Percentiles rank a stretch among this genome's conserved stretches.
Evolutionary conservation across 2,329 filamentous ascomycete species (phyloP).

Genomic region (Pseudonectria foliicola): DNA sequence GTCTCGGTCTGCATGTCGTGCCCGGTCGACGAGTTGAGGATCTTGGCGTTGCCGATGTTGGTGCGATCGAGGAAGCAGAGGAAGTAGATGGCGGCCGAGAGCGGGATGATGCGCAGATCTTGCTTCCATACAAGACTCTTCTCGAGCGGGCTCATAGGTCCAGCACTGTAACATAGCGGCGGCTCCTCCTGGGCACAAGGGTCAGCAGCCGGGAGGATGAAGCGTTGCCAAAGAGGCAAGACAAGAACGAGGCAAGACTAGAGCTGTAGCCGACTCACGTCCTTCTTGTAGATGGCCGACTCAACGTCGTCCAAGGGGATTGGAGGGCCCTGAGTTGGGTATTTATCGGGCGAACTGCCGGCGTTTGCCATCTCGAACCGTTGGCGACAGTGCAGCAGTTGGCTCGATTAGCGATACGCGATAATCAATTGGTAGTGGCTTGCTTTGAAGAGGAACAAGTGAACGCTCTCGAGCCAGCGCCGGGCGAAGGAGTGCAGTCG

Average conservation of each 20-base stretch:
- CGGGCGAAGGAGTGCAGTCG: no score
- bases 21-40: conserved; percentile 52
- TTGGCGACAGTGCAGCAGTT: no score
- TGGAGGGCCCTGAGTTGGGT: conserved; percentile 17
- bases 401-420: no score
- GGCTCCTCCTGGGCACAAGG: conserved; percentile 10
- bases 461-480: no score
- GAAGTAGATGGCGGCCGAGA: conserved; percentile 58
- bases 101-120: conserved; percentile 55
- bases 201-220: background rate
- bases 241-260: no score
- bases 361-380: no score
- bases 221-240: conserved; percentile 10
- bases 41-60: conserved; percentile 64
- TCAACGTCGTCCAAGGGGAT: conserved; percentile 21
- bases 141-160: conserved; percentile 22
- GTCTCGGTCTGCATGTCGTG: conserved; percentile 58
- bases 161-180: conserved; percentile 12
- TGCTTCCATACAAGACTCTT: conserved; percentile 47
- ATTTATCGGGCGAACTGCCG: conserved; percentile 9
- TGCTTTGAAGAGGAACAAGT: no score
- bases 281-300: conserved; percentile 17
- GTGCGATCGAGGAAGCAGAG: conserved; percentile 61
- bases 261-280: background rate
- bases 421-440: no score